Percentiles rank a stretch among this genome's conserved stretches.
Evolutionary conservation across 2,329 filamentous ascomycete species (phyloP).

Genomic region (Calycina herbarum): DNA sequence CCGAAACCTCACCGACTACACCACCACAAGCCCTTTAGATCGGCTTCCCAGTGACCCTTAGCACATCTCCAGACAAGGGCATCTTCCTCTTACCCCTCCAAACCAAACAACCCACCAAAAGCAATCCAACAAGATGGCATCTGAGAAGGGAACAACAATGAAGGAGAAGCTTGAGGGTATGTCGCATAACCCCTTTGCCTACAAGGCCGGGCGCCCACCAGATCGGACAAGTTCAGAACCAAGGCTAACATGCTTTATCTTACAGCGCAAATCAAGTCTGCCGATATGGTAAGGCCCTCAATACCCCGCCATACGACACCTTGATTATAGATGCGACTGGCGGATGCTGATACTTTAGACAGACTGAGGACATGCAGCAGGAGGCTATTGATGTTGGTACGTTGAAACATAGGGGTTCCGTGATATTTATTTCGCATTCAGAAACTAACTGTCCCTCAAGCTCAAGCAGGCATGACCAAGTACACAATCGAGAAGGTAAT

Average conservation of each 20-base stretch:
- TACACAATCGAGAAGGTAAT: conserved; percentile 70
- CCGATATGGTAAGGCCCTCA: conserved; percentile 78
- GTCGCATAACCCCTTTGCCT: conserved; percentile 12
- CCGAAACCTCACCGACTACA: conserved; percentile 1
- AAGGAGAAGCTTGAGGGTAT: conserved; percentile 38
- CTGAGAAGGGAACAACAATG: conserved; percentile 27
- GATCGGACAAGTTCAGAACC: background rate
- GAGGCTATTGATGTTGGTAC: conserved; percentile 94
- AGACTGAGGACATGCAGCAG: conserved; percentile 97
- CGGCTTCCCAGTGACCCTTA: background rate
- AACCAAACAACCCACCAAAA: conserved; percentile 3
- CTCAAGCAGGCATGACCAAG: conserved; percentile 70
- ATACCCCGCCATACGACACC: background rate
- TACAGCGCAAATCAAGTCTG: conserved; percentile 92
- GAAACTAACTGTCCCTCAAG: conserved; percentile 44
- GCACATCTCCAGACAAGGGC: background rate
- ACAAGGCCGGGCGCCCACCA: background rate
- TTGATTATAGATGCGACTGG: background rate
- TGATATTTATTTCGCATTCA: background rate
- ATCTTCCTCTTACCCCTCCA: background rate
- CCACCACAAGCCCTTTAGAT: background rate
- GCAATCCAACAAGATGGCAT: conserved; percentile 27
- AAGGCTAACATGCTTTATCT: conserved; percentile 20
- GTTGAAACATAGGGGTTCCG: conserved; percentile 40
- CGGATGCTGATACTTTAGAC: conserved; percentile 20